These are phyloP conservation scores for Pneumocystis jirovecii DNA, from an alignment of 1,139 yeast genomes.

Conservation along the genomic window DNA sequence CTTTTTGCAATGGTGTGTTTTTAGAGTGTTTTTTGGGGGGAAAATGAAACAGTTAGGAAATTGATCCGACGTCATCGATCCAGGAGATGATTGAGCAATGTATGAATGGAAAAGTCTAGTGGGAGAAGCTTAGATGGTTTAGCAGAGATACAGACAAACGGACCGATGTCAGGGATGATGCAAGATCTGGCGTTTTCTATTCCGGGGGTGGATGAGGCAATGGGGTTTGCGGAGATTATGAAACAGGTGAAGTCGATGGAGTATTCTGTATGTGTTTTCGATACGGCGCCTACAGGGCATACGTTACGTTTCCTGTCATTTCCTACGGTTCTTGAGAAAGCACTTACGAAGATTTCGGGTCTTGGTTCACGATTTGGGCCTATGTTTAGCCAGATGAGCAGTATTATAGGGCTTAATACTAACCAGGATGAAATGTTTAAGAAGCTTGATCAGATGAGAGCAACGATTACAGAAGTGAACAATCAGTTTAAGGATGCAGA, in stretches of 20 bases:
- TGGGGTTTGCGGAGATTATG: slow-evolving; percentile 93
- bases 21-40: neutral
- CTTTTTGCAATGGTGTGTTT: slow-evolving; percentile 66
- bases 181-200: slow-evolving; percentile 87
- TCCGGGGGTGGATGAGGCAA: slow-evolving; percentile 96
- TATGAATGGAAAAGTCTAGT: slow-evolving; percentile 25
- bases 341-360: slow-evolving; percentile 73
- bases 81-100: slow-evolving; percentile 67
- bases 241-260: slow-evolving; percentile 82
- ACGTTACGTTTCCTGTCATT: slow-evolving; percentile 85
- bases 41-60: slow-evolving; percentile 33
- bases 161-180: slow-evolving; percentile 55
- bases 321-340: slow-evolving; percentile 79
- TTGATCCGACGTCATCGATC: slow-evolving; percentile 88
- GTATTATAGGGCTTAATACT: slow-evolving; percentile 48
- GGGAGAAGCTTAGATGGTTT: slow-evolving; percentile 14
- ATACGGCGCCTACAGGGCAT: slow-evolving; percentile 98
- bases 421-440: slow-evolving; percentile 60
- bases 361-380: slow-evolving; percentile 83
- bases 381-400: slow-evolving; percentile 40
- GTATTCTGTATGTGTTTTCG: slow-evolving; percentile 83
- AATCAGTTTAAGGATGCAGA: slow-evolving; percentile 93
- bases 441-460: slow-evolving; percentile 71
- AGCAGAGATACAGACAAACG: slow-evolving; percentile 35
- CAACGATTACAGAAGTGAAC: slow-evolving; percentile 72